Evolutionary conservation across 495 filamentous ascomycete species (phyloP), one percentile per base, ranked within the genome.

Genomic region (Tuber brumale): DNA sequence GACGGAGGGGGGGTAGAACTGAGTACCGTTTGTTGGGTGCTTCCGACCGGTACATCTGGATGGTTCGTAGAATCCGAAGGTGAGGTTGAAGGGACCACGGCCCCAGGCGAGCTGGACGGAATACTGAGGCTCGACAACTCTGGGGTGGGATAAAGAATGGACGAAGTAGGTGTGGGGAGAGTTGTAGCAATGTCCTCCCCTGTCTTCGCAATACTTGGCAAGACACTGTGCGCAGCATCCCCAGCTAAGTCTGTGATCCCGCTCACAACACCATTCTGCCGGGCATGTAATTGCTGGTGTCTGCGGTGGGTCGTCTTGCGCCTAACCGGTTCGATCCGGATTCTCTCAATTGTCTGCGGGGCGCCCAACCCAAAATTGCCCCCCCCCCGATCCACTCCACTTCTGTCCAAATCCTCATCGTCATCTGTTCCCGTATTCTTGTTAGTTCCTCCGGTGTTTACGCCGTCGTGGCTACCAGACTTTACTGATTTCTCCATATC

Each of bases 1-100:
- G 80, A 81, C 37, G 80, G 74, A 39, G 80, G 80, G 43, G 80
- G 80, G 35, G 80, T 81, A 61, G 80, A 81, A 42, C 80, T 81
- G 73, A 81, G 73, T 70, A 81, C 43, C 71, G 78, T 79, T 73
- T 79, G 78, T 39, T 75, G 78, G 41, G 76, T 70, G 70, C 73
- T 80, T 71, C 77, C 77, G 61, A 75, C 70, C 75, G 76, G 77
- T 16, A 79, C 51, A 79, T 66, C 41, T 74, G 80, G 70, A 48
- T 79, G 35, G 42, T 48, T 66, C 16, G 73, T 79, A 73, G 76
- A 43, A 27, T 73, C 27, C 16, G 76, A 75, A 72, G 76, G 41
- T 75, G 76, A 45, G 61, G 41, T 81, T 74, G 79, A 51, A 57
- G 77, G 6, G n/a, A 74, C 43, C 57, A 74, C 69, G 21, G 73